Base-by-base conservation (phyloP, 2,329 filamentous ascomycete genomes). In the Trichoderma koningiopsis region DNA sequence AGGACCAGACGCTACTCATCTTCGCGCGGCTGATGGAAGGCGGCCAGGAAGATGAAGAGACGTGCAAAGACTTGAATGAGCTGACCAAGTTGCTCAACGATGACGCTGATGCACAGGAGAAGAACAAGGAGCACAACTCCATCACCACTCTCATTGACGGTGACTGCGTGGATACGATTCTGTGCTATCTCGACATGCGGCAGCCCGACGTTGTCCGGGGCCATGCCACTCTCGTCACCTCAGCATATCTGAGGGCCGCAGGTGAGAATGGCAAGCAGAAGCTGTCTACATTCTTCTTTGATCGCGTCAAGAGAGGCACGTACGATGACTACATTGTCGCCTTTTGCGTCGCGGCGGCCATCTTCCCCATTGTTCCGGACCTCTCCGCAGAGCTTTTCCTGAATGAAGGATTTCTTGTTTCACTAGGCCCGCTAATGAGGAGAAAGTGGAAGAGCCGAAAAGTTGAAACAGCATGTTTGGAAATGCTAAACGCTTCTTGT, bases 1-100 rank as follows among this genome's bases (percentile, higher is more conserved):
- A 86, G 74, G 90, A 92, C 76, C 84, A 91, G 75, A 91, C 91
- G 68, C 87, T 91, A 75, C 87, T 97, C 69, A 89, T 95, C 73
- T 88, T 97, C 73, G 94, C 94, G 29, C 91, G 92, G 75, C 84
- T 97, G 74, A 96, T 97, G 90, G 93, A 96, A 78, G 93, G 93
- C 56, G 94, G 93, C 65, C 89, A 94, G 75, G 93, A 97, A 74
- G 92, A 92, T 76, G 88, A 89, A 68, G 89, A 92, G 73, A 91
- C 88, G 14, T 89, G 87, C 74, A 80, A 80, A 70, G 85, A 88
- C 70, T 81, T 91, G 57, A 85, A 87, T 72, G 79, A 81, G 68
- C 84, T 91, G 66, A 89, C 88, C 56, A 87, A 85, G 77, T 81
- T 91, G 49, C 81, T 91, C 68, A 85, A 83, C 74, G 83, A 88